Evolutionary conservation across 2,329 filamentous ascomycete species (phyloP), one percentile per base, ranked within the genome.

Genomic region (Monosporascus sp.): DNA sequence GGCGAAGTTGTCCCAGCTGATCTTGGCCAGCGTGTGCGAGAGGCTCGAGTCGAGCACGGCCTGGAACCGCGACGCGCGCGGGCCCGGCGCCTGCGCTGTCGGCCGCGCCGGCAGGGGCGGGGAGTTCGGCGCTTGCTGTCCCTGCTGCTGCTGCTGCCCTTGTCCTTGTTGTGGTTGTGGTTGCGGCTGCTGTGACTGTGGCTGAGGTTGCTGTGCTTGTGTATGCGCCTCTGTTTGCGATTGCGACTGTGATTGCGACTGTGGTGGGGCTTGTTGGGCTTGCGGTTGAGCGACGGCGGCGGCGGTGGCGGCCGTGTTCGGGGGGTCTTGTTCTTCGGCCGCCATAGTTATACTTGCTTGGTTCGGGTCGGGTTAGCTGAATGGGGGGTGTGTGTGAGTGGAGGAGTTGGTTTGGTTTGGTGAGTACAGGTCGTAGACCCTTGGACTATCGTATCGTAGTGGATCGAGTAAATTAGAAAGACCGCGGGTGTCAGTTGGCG

Each of bases 1-100:
- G 2, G 77, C 77, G 60, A 86, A 79, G 65, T 81, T 82, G 48
- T 78, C 73, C 70, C 76, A 82, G 57, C 70, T 75, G 51, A 85
- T 72, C 62, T 80, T 78, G 58, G 67, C 71, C 34, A 86, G 74
- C 2, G 83, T 84, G 59, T 76, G 76, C 46, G 68, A 59, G 24
- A 85, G 74, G 27, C 76, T 76, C 53, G 73, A 69, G 51, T 73
- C 71, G 64, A 83, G 84, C 36, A 84, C 71, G 51, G 76, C 70
- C 50, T 77, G 74, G 53, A 86, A 75, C 45, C 78, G 75, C 27
- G 70, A 61, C 2, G 83, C 83, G 59, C 83, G 81, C 3, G 78
- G 78, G 47, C 83, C 83, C 0, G 82, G 81, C 0, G 75, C 71
- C 44, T 70, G 66, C 24, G 24, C 24, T 1, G 24, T 25, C 24